Evolutionary conservation across 2,329 filamentous ascomycete species (phyloP).

Genomic region (Aspergillus hiratsukae): DNA sequence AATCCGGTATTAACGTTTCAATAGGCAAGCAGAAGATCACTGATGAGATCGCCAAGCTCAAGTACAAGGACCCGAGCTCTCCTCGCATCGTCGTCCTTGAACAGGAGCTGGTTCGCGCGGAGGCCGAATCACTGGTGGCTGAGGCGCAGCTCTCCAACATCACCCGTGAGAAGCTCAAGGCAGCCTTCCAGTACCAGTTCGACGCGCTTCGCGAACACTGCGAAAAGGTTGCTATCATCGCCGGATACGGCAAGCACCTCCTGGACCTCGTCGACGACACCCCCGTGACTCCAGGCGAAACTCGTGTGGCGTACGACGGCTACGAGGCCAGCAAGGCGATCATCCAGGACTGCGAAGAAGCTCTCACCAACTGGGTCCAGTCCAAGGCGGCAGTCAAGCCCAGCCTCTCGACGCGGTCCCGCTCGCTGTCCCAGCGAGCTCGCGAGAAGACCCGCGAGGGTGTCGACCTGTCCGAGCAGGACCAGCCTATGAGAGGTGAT

Average conservation of each 20-base stretch:
- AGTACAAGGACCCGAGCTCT: conserved; percentile 99
- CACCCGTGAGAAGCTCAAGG: conserved; percentile 98
- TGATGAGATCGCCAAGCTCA: conserved; percentile 96
- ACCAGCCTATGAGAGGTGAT: conserved; percentile 71
- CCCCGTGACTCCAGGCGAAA: conserved; percentile 95
- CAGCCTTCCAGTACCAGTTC: conserved; percentile 96
- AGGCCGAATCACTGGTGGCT: conserved; percentile 97
- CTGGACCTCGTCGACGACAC: conserved; percentile 94
- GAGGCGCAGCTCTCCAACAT: conserved; percentile 99
- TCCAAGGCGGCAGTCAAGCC: conserved; percentile 84
- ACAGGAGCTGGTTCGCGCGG: conserved; percentile 95
- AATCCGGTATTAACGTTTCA: background rate
- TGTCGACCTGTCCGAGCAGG: conserved; percentile 77
- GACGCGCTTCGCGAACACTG: conserved; percentile 95
- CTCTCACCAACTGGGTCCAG: conserved; percentile 93
- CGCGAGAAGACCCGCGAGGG: conserved; percentile 67
- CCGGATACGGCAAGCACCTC: conserved; percentile 96
- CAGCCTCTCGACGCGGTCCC: conserved; percentile 80
- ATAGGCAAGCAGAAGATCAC: conserved; percentile 97
- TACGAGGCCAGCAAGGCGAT: conserved; percentile 98
- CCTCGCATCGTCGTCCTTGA: conserved; percentile 96
- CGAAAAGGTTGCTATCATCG: conserved; percentile 97
- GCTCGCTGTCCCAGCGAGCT: conserved; percentile 80
- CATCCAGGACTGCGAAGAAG: conserved; percentile 97
- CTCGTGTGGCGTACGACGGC: conserved; percentile 89